Percentiles rank a stretch among this genome's conserved stretches.
phyloP scores from a whole-genome alignment of 2,329 filamentous ascomycete species.

The Simplicillium aogashimaense region DNA sequence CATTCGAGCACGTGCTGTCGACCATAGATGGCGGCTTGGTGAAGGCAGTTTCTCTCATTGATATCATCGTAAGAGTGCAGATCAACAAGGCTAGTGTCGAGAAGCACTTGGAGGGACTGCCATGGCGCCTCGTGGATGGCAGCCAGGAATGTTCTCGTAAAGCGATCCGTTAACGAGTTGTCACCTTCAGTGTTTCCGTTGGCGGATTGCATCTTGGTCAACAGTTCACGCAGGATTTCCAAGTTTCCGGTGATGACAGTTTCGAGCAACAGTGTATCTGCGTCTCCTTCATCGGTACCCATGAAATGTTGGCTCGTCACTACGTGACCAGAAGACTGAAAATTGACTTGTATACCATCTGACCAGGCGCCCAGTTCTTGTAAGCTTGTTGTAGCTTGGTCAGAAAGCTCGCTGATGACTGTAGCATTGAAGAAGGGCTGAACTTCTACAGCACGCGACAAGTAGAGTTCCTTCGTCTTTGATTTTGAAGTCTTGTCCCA shows the following conservation, averaged over 20 bases:
- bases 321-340: conserved; percentile 55
- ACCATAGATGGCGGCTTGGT: conserved; percentile 93
- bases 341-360: conserved; percentile 87
- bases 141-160: conserved; percentile 83
- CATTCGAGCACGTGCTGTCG: conserved; percentile 68
- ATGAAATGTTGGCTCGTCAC: conserved; percentile 56
- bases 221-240: conserved; percentile 67
- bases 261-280: conserved; percentile 80
- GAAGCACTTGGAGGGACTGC: conserved; percentile 62
- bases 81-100: conserved; percentile 76
- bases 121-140: conserved; percentile 79
- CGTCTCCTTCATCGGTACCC: conserved; percentile 78
- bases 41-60: conserved; percentile 91
- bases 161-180: conserved; percentile 54
- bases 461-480: conserved; percentile 93
- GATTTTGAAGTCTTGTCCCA: conserved; percentile 99
- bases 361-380: conserved; percentile 95
- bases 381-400: conserved; percentile 91
- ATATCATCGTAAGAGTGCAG: conserved; percentile 95
- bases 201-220: conserved; percentile 57
- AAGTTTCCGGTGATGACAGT: conserved; percentile 76
- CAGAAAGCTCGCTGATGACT: conserved; percentile 91
- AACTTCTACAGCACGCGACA: conserved; percentile 91
- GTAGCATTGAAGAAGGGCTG: conserved; percentile 97
- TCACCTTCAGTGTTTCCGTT: conserved; percentile 47